phyloP scores from a whole-genome alignment of 192 early-diverging fungal genomes.

The Phlyctochytrium bullatum region DNA sequence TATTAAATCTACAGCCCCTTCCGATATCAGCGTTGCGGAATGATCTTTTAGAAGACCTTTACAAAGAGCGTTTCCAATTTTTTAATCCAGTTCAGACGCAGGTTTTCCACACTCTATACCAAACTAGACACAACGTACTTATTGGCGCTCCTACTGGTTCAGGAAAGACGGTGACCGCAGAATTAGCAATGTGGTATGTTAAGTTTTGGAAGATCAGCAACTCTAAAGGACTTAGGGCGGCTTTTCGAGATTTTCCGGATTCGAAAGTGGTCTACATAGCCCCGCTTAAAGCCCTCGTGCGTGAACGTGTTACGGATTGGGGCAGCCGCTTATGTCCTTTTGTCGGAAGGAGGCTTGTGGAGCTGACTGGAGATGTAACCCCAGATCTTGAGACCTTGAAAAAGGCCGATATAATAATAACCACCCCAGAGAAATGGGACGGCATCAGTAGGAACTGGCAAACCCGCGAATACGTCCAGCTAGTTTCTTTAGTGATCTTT shows the following conservation, averaged over 20 bases:
- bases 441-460: constrained; percentile 92
- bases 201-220: constrained; percentile 14
- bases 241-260: constrained; percentile 77
- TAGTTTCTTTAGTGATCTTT: constrained; percentile 90
- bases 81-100: constrained; percentile 99
- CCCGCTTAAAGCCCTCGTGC: constrained; percentile 95
- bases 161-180: constrained; percentile 96
- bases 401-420: constrained; percentile 93
- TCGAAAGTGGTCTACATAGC: constrained; percentile 97
- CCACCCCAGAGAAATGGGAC: constrained; percentile 99
- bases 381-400: constrained; percentile 86
- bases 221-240: constrained; percentile 37
- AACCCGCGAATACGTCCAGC: constrained; percentile 81
- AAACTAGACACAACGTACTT: constrained; percentile 76
- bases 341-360: constrained; percentile 84
- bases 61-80: constrained; percentile 78
- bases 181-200: constrained; percentile 88
- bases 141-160: constrained; percentile 97
- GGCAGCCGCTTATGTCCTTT: constrained; percentile 58
- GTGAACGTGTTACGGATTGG: constrained; percentile 93
- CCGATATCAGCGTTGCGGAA: constrained; percentile 83
- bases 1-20: constrained; percentile 90
- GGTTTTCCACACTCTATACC: constrained; percentile 96
- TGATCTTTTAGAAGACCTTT: constrained; percentile 82
- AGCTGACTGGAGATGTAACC: constrained; percentile 94